Base-by-base conservation (phyloP, 129 eudicot genomes). In the Helianthus annuus region DNA sequence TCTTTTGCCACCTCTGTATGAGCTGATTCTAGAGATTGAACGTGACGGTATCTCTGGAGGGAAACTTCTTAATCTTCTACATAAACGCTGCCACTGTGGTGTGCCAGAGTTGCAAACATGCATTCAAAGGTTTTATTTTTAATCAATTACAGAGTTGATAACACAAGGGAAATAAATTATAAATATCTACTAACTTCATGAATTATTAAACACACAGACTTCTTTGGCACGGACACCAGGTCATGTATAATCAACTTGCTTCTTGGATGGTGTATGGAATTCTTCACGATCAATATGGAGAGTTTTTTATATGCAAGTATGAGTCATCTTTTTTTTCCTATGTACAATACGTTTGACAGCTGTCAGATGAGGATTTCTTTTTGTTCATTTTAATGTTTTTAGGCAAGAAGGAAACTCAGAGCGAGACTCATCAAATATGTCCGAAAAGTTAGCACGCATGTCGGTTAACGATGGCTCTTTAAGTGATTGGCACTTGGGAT, bases 201-300 rank as follows among this genome's bases (percentile, higher is more conserved):
- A 61, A 48, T 14, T 65, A 75, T 40, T 24, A 6, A 44, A 66
- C 65, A 24, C 44, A 9, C 16, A 94, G 99, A 85, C 96, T 94
- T 77, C 93, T 90, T 65, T 94, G 99, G 99, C 99, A 94, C 53
- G 97, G 96, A n/a, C 99, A 94, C 87, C 99, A 94, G 83, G 99
- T 90, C 72, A 82, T 94, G 99, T 94, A 85, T 71, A 94, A 88
- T 77, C 99, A 94, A 71, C 87, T 94, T 61, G 80, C 96, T 27
- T 83, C 96, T 61, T 94, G 99, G 99, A 84, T 94, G 99, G 96
- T 94, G 66, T 94, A 90, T 70, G 96, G 99, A 38, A 88, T 94
- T 63, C 89, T 94, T 75, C 96, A 88, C 48, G 99, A 94, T 80
- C 91, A 89, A 66, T 79, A 94, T 79, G 94, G 94, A 67, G 99